Percentiles rank a stretch among this genome's conserved stretches.
These are phyloP conservation scores for Chalciporus pseudorubinellus DNA, from an alignment of 768 basidiomycete species.

Conservation along the genomic window DNA sequence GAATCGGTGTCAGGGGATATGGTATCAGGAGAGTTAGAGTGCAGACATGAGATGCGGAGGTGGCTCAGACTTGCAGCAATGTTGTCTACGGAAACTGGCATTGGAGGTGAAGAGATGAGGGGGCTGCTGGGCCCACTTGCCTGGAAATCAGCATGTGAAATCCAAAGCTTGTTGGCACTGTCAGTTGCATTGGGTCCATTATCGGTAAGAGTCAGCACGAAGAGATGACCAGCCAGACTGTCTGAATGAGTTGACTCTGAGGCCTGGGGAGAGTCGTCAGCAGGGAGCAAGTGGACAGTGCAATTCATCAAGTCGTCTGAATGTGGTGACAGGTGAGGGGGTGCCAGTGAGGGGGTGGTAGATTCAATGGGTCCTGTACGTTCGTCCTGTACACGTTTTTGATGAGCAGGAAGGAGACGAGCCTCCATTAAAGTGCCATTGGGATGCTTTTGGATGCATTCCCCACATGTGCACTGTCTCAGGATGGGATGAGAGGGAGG, in stretches of 20 bases:
- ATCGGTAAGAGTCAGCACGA: slow-evolving; percentile 3
- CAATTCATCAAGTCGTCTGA: too few species aligned
- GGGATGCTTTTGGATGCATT: not conserved
- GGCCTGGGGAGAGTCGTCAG: not conserved
- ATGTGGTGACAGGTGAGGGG: too few species aligned
- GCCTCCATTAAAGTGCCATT: slow-evolving; percentile 3
- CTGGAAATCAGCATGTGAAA: not conserved
- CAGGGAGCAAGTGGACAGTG: too few species aligned
- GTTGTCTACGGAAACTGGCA: not conserved
- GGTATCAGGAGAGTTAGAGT: not conserved
- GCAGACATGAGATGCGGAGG: not conserved
- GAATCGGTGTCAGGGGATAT: not conserved
- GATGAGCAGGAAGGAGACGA: slow-evolving; percentile 1
- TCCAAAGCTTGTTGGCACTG: slow-evolving; percentile 3
- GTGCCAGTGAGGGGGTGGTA: too few species aligned
- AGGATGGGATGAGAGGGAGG: not conserved
- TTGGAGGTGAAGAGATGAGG: not conserved
- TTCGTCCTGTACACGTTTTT: not conserved
- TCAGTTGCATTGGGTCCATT: not conserved
- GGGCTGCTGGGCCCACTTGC: not conserved
- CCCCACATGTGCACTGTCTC: slow-evolving; percentile 7
- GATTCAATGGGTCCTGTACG: not conserved
- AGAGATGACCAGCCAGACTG: not conserved
- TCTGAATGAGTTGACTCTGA: not conserved
- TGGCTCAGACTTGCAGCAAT: not conserved